phyloP scores from a whole-genome alignment of 1,284 basidiomycete species.

The Sporisorium graminicola region DNA sequence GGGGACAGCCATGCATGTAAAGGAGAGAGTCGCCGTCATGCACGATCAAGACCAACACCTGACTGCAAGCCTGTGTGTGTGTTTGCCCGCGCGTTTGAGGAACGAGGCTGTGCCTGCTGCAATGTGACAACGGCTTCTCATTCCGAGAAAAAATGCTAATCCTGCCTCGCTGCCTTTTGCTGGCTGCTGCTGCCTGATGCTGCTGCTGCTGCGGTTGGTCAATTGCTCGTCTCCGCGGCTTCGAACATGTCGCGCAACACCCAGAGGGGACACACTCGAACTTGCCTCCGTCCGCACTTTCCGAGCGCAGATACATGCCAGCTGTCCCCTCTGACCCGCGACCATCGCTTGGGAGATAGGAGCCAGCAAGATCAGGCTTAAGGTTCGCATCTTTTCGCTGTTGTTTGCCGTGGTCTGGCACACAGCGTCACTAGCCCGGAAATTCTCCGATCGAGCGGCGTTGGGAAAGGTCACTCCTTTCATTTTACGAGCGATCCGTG shows the following conservation, averaged over 20 bases:
- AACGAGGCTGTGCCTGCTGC: not conserved
- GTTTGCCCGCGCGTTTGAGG: too few species aligned
- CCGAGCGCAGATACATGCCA: too few species aligned
- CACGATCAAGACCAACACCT: constrained; percentile 4
- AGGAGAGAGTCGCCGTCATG: not conserved
- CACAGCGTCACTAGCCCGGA: not conserved
- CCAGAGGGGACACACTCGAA: too few species aligned
- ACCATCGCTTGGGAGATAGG: too few species aligned
- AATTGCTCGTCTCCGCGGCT: not conserved
- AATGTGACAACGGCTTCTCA: not conserved
- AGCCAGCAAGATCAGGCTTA: not conserved
- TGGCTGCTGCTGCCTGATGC: not conserved
- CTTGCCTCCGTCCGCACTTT: too few species aligned
- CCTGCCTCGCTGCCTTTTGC: not conserved
- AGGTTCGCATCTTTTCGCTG: not conserved
- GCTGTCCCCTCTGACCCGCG: too few species aligned
- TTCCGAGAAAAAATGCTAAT: not conserved
- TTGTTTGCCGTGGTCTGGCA: not conserved
- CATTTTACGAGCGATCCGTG: not conserved
- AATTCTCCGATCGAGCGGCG: constrained; percentile 13
- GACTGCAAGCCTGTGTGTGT: too few species aligned
- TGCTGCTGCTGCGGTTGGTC: too few species aligned
- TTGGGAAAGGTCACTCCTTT: too few species aligned
- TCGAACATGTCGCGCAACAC: not conserved
- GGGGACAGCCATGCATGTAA: not conserved